A percentile compares a stretch with the other conserved stretches of the same genome.
Conservation (phyloP, 495 filamentous ascomycete species). For the Podospora tetraspora region DNA sequence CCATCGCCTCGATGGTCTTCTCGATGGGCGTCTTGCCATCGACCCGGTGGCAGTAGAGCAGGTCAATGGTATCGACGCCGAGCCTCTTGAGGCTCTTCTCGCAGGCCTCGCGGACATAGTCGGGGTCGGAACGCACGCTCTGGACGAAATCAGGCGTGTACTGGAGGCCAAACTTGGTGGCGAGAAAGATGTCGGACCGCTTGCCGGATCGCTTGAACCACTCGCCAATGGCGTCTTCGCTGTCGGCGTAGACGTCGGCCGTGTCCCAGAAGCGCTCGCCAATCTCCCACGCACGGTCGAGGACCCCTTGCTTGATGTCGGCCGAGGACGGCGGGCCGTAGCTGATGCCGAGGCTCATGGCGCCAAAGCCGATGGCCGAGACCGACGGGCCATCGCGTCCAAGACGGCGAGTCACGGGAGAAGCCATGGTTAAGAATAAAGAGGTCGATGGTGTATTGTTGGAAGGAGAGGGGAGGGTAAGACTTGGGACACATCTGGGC, state of each 20-base stretch:
- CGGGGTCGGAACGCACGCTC: constrained; percentile 56
- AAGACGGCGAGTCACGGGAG: constrained; percentile 10
- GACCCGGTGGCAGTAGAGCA: constrained; percentile 71
- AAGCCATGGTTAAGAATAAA: neutral
- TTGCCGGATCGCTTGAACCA: constrained; percentile 66
- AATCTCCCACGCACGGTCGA: constrained; percentile 17
- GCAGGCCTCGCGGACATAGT: constrained; percentile 60
- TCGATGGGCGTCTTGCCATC: constrained; percentile 47
- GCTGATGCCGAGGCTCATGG: constrained; percentile 13
- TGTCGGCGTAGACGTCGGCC: constrained; percentile 74
- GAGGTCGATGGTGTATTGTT: neutral
- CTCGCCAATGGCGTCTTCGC: constrained; percentile 52
- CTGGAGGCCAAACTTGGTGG: constrained; percentile 57
- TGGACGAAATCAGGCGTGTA: constrained; percentile 19
- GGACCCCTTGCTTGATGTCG: constrained; percentile 11
- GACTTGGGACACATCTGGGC: too few species aligned
- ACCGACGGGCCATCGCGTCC: constrained; percentile 15
- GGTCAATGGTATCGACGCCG: constrained; percentile 71
- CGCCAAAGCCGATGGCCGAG: constrained; percentile 16
- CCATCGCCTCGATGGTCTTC: constrained; percentile 40
- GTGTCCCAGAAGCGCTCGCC: constrained; percentile 61
- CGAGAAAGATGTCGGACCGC: constrained; percentile 59
- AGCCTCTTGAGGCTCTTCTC: constrained; percentile 48
- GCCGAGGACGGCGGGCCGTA: constrained; percentile 3
- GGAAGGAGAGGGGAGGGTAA: neutral